Evolutionary conservation across 495 filamentous ascomycete genomes (phyloP).

Genomic region (Glarea lozoyensis): DNA sequence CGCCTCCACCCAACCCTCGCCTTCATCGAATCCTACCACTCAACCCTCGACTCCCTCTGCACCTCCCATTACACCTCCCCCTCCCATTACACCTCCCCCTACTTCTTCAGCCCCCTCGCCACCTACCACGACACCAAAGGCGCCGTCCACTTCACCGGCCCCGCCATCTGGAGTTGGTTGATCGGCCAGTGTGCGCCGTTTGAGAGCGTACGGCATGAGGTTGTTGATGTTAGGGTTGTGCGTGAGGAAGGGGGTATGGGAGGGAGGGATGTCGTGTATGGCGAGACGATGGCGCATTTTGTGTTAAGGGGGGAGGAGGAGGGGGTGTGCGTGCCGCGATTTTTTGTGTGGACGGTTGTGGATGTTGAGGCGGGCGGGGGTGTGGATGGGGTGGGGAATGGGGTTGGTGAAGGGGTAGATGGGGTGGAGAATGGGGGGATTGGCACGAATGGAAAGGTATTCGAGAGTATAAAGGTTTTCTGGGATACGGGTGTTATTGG

Average conservation of each 20-base stretch:
- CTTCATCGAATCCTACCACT: conserved; percentile 7
- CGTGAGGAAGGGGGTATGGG: not conserved
- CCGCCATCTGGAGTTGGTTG: conserved; percentile 1
- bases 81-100: not conserved
- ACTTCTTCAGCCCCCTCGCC: conserved; percentile 1
- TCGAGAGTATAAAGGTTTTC: conserved; percentile 3
- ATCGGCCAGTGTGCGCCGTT: not conserved
- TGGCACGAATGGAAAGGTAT: conserved; percentile 2
- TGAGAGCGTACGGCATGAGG: not conserved
- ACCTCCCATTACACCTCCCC: not conserved
- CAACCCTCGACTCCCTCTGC: not conserved
- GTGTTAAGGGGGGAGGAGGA: conserved; percentile 3
- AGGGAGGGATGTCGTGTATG: conserved; percentile 2
- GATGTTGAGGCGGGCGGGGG: too few species aligned
- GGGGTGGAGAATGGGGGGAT: not conserved
- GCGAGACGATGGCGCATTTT: conserved; percentile 2
- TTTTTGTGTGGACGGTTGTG: conserved; percentile 6
- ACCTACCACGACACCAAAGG: conserved; percentile 8
- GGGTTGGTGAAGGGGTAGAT: too few species aligned
- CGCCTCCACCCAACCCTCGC: not conserved
- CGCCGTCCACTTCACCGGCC: not conserved
- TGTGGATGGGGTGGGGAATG: too few species aligned
- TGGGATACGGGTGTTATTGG: conserved; percentile 9
- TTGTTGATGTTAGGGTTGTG: not conserved
- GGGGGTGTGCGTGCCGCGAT: conserved; percentile 7